Evolutionary conservation across 768 basidiomycete species (phyloP), one percentile per base, ranked within the genome.

Genomic region (Calocera viscosa): DNA sequence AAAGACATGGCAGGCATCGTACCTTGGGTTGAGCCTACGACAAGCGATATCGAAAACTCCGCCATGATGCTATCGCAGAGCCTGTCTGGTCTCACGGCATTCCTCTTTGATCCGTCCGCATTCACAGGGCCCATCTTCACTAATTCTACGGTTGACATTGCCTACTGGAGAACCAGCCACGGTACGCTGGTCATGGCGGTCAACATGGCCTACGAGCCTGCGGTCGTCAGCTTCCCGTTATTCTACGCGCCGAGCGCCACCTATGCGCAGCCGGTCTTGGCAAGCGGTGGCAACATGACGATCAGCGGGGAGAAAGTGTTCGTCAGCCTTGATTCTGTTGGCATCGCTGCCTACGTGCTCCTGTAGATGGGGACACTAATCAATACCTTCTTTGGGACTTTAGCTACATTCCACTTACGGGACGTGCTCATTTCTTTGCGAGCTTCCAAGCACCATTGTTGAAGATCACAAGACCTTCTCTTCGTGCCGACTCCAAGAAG

Each of bases 401-500:
- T 17, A 47, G 7, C 43, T 47, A 7, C 19, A 33, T 11, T 11
- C 38, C 10, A 35, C 24, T 11, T 24, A 66, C 49, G 63, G n/a
- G 35, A 47, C 32, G 5, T 22, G 19, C 66, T 16, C 28, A 40
- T 33, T 35, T 38, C 34, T 67, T 67, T 26, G 67, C 49, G 40
- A 87, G 72, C 72, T 76, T 86, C 90, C 89, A 91, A 73, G 86
- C 76, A 1, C 89, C 89, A 68, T 89, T 87, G 66, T 82, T 82
- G 41, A 82, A 82, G 0, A 81, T 80, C 28, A 95, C 86, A 19
- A 90, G 76, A 0, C 88, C 90, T 72, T 94, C 90, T 66, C 85
- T 78, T 69, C 84, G 81, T 40, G 91, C 87, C 28, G 87, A 86
- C 71, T 93, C 88, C 84, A 96, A 83, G 71, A 95, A 91, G 40